Evolutionary conservation across 225 moss, liverwort and hornwort genomes (phyloP), one percentile per base, ranked within the genome.

Genomic region (Antitrichia curtipendula): DNA sequence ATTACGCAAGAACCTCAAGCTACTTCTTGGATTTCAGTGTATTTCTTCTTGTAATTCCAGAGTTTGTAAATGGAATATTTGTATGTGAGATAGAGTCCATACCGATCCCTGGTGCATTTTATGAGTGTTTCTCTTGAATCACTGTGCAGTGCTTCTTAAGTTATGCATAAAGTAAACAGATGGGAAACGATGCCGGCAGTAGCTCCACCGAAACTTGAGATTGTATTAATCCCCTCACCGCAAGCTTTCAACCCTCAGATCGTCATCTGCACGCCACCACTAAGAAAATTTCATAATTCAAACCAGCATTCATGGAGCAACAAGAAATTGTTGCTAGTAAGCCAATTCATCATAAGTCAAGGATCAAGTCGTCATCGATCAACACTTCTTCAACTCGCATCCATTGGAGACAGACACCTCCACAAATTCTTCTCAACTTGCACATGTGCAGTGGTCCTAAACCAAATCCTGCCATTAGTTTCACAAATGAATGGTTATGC

Each of bases 171-270:
- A 54, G 94, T 91, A 41, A 95, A 78, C 82, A 92, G 93, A 75
- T 94, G 91, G 45, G 93, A 92, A 77, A 90, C 90, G 68, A 92
- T 93, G 70, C 90, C 89, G 34, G 92, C 84, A 36, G 90, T 93
- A 53, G 93, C 88, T 90, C 95, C 90, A 78, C 89, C 91, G 32
- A 94, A 87, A 45, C 93, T 90, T 36, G 91, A 75, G 40, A 95
- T 54, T 79, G 90, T 81, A 23, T 86, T 91, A 31, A 94, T 80
- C 31, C 90, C 82, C 81, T 96, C 90, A 27, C 91, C 83, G 27
- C 93, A 92, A 29, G 93, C 91, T 57, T 87, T 89, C 70, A 95
- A 94, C 38, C 94, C 93, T 49, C 92, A 88, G 32, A 93, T 90
- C 22, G 88, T 95, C 57, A 93, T 84, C 91, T 95, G 90, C 86